Evolutionary conservation across 192 early-diverging fungal genomes (phyloP).

Genomic region (Gamsiella multidivaricata): DNA sequence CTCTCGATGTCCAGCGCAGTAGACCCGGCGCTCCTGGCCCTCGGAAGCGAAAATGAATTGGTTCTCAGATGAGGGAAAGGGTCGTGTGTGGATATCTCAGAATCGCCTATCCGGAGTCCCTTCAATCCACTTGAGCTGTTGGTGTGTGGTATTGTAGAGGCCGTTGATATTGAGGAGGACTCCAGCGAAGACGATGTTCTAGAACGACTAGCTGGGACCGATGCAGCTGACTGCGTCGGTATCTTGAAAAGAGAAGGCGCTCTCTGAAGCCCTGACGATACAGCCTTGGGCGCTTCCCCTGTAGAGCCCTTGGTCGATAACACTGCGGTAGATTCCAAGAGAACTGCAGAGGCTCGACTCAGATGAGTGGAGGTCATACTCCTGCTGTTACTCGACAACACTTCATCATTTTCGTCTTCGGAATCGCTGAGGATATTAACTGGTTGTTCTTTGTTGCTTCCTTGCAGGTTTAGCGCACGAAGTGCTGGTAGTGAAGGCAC

Average conservation of each 20-base stretch:
- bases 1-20: not conserved
- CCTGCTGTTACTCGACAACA: not conserved
- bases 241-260: not conserved
- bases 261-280: not conserved
- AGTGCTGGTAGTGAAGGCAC: not conserved
- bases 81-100: not conserved
- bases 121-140: not conserved
- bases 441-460: conserved; percentile 6
- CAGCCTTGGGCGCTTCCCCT: no score
- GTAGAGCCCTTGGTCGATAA: not conserved
- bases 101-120: not conserved
- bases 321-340: no score
- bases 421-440: conserved; percentile 10
- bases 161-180: not conserved
- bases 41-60: not conserved
- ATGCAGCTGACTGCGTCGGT: not conserved
- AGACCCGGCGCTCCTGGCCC: not conserved
- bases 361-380: not conserved
- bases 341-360: not conserved
- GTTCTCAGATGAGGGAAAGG: conserved; percentile 10
- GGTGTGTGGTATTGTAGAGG: not conserved
- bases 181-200: not conserved
- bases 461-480: not conserved
- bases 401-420: not conserved
- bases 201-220: not conserved